These are phyloP conservation scores for Choiromyces venosus DNA, from an alignment of 495 filamentous ascomycete species.

Conservation along the genomic window DNA sequence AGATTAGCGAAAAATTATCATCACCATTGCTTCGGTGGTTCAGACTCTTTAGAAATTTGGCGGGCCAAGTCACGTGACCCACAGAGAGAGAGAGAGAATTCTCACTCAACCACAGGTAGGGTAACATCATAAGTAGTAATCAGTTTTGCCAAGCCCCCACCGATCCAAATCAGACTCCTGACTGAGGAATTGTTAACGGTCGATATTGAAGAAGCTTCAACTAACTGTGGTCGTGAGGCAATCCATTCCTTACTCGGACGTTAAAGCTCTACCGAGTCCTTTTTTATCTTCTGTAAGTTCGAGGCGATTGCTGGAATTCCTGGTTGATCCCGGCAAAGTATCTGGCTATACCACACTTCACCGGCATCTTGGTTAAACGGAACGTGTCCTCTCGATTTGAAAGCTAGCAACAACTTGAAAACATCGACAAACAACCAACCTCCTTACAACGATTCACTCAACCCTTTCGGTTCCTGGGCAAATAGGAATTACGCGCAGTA, in stretches of 20 bases:
- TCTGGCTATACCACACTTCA: neutral
- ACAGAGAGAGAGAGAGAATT: no score
- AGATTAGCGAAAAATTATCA: neutral
- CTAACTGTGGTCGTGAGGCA: neutral
- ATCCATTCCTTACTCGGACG: neutral
- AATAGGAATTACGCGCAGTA: constrained; percentile 20
- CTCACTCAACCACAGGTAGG: neutral
- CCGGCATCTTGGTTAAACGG: constrained; percentile 25
- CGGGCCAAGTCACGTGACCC: neutral
- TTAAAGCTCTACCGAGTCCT: neutral
- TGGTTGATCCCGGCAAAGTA: neutral
- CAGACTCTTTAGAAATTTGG: neutral
- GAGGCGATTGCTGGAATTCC: neutral
- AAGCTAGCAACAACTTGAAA: constrained; percentile 23
- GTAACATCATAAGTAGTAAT: neutral
- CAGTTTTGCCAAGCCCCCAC: neutral
- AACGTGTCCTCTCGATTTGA: constrained; percentile 37
- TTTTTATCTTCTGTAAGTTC: neutral
- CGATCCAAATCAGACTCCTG: neutral
- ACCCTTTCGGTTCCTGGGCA: neutral
- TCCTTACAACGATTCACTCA: constrained; percentile 21
- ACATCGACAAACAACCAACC: constrained; percentile 33
- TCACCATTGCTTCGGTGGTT: neutral
- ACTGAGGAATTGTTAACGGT: neutral
- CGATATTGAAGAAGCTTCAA: neutral